phyloP scores from a whole-genome alignment of 208 protist genomes.

The Acanthamoeba triangularis region DNA sequence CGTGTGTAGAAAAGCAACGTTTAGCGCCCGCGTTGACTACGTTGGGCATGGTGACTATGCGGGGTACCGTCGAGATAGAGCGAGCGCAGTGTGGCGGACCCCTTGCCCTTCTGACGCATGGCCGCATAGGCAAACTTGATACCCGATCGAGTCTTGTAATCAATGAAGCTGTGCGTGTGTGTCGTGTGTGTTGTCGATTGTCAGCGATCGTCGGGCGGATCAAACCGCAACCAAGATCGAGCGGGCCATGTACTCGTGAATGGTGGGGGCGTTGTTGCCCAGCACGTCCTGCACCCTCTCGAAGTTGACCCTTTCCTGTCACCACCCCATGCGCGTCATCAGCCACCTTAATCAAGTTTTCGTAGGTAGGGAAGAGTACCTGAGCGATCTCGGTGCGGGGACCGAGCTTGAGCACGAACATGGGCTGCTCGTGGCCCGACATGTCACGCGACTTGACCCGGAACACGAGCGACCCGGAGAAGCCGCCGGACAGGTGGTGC shows the following conservation, averaged over 20 bases:
- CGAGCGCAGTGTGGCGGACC: neutral
- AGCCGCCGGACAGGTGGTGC: conserved; percentile 32
- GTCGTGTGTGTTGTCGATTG: too few relatives aligned
- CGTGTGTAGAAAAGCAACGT: neutral
- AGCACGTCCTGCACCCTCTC: conserved; percentile 52
- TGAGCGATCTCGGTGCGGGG: conserved; percentile 41
- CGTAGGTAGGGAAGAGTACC: neutral
- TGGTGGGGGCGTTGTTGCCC: conserved; percentile 57
- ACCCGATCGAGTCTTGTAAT: conserved; percentile 68
- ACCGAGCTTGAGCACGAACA: conserved; percentile 48
- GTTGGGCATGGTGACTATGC: too few relatives aligned
- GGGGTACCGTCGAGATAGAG: conserved; percentile 1
- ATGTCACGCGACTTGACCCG: conserved; percentile 3
- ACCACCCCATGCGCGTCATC: neutral
- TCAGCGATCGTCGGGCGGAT: neutral
- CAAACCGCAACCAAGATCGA: neutral
- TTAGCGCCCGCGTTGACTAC: neutral
- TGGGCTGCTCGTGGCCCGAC: conserved; percentile 32
- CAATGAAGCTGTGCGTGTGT: conserved; percentile 41
- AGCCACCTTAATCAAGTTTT: neutral
- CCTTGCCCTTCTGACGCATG: conserved; percentile 49
- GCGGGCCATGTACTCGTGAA: conserved; percentile 31
- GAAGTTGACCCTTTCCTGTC: conserved; percentile 57
- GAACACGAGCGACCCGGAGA: conserved; percentile 40
- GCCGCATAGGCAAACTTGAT: conserved; percentile 72